Evolutionary conservation across 1,284 basidiomycete genomes (phyloP).

Genomic region (Pterulicium gracile): DNA sequence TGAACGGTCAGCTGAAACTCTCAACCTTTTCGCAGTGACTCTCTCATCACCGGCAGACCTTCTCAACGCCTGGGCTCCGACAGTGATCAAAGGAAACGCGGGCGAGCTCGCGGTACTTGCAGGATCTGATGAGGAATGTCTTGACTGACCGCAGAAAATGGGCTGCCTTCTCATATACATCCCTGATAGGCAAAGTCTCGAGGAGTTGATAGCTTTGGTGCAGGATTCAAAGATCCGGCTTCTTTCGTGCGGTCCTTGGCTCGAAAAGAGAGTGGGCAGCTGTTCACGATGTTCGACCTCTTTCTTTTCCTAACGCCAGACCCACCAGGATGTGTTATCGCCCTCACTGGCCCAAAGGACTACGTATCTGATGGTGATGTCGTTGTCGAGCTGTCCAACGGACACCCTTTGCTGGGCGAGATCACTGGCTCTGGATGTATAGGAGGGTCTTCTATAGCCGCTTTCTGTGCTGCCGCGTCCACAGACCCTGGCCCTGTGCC

Average conservation of each 20-base stretch:
- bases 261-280: conserved; percentile 56
- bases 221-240: conserved; percentile 68
- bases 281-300: neutral
- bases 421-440: conserved; percentile 93
- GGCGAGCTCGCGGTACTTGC: conserved; percentile 80
- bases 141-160: neutral
- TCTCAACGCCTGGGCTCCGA: conserved; percentile 78
- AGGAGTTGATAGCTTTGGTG: conserved; percentile 82
- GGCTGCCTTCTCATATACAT: conserved; percentile 1
- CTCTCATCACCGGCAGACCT: conserved; percentile 36
- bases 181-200: conserved; percentile 52
- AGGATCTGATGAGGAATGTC: conserved; percentile 57
- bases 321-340: conserved; percentile 63
- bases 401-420: conserved; percentile 61
- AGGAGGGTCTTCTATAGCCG: conserved; percentile 67
- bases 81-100: conserved; percentile 93
- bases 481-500: conserved; percentile 16
- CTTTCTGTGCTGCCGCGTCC: conserved; percentile 67
- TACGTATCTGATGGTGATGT: conserved; percentile 78
- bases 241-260: conserved; percentile 66
- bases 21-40: neutral
- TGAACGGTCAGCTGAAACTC: conserved; percentile 23
- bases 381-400: conserved; percentile 67
- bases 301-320: conserved; percentile 2
- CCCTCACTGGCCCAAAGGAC: conserved; percentile 76